phyloP scores from a whole-genome alignment of 2,329 filamentous ascomycete genomes.

The Aspergillus fijiensis region DNA sequence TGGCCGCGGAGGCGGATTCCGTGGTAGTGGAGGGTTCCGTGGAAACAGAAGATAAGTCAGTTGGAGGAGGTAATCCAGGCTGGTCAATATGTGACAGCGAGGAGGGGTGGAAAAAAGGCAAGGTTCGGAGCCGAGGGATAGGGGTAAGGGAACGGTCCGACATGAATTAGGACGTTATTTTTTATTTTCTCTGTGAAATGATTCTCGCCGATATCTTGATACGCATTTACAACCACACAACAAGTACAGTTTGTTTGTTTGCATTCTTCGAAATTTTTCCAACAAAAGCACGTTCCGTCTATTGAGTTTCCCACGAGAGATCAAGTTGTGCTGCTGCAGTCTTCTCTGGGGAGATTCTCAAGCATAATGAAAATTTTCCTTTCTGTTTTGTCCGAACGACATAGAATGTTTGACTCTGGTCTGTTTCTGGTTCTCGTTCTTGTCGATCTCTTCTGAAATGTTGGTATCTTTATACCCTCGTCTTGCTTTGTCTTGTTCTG shows the following conservation, averaged over 20 bases:
- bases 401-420: no score
- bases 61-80: no score
- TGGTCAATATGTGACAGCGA: no score
- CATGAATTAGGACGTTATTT: background rate
- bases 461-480: no score
- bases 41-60: constrained; percentile 2
- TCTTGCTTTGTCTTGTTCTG: background rate
- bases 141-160: background rate
- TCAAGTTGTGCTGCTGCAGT: no score
- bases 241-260: background rate
- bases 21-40: background rate
- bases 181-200: background rate
- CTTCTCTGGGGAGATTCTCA: no score
- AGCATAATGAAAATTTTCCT: no score
- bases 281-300: background rate
- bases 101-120: background rate
- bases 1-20: constrained; percentile 2
- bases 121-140: no score
- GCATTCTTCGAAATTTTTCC: background rate
- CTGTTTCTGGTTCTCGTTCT: no score
- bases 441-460: no score
- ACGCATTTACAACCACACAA: background rate
- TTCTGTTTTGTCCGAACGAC: no score
- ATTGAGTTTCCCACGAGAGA: no score
- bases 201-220: background rate